Conservation (phyloP, 1,284 basidiomycete species). For the Moesziomyces sp. region DNA sequence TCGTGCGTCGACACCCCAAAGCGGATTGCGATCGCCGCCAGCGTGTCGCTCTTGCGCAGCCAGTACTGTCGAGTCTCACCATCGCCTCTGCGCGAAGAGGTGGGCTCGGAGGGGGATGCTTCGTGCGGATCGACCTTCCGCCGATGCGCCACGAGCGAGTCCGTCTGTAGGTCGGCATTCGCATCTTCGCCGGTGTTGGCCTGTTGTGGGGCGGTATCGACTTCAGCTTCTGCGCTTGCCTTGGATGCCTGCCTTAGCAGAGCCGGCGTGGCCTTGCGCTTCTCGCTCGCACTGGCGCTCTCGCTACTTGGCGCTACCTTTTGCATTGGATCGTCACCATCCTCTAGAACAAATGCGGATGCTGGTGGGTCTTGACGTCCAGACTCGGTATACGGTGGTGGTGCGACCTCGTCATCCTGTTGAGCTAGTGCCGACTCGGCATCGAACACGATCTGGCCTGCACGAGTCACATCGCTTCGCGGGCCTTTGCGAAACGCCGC, state of each 20-base stretch:
- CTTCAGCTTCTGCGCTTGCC: conserved; percentile 18
- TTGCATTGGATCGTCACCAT: neutral
- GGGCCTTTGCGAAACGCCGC: conserved; percentile 47
- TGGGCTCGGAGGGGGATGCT: neutral
- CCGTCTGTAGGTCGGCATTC: neutral
- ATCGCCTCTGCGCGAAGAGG: conserved; percentile 3
- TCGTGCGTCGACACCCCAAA: conserved; percentile 33
- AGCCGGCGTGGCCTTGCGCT: neutral
- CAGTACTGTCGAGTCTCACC: conserved; percentile 45
- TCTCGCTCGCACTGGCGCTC: neutral
- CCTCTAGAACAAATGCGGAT: conserved; percentile 23
- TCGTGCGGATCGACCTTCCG: conserved; percentile 25
- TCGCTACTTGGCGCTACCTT: conserved; percentile 7
- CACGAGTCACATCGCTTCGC: conserved; percentile 41
- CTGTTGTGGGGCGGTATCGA: conserved; percentile 9
- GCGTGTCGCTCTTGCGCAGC: conserved; percentile 38
- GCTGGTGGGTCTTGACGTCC: neutral
- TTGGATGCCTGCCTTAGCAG: conserved; percentile 26
- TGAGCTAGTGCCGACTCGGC: conserved; percentile 4
- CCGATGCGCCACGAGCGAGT: neutral
- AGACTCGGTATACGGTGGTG: conserved; percentile 26
- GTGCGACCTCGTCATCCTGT: conserved; percentile 11
- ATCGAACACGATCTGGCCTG: conserved; percentile 47
- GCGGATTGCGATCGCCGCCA: conserved; percentile 42
- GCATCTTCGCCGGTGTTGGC: neutral